Evolutionary conservation across 148 eudicot genomes (phyloP).

Genomic region (Talinum fruticosum): DNA sequence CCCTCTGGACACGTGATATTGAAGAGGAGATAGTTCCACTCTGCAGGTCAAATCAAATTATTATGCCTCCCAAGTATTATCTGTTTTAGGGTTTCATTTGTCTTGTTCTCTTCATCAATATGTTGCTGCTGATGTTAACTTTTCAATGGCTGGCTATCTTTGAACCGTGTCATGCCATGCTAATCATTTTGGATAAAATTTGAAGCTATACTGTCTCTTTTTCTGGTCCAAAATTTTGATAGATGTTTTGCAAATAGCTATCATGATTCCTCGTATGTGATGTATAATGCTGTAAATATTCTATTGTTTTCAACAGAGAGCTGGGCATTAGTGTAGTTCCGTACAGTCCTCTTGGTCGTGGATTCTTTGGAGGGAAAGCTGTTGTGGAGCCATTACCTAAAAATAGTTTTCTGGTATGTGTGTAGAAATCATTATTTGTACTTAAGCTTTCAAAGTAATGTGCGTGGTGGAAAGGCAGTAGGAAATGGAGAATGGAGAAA

Average conservation of each 20-base stretch:
- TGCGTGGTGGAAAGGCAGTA: neutral
- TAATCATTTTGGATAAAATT: too few species aligned
- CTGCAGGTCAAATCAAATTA: slow-evolving; percentile 50
- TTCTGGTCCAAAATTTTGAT: too few species aligned
- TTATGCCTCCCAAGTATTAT: neutral
- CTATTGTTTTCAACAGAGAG: slow-evolving; percentile 41
- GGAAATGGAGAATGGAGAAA: neutral
- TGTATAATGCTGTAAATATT: neutral
- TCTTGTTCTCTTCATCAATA: neutral
- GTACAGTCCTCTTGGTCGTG: slow-evolving; percentile 73
- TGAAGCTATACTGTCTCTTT: too few species aligned
- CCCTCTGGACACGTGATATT: slow-evolving; percentile 68
- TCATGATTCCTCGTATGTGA: neutral
- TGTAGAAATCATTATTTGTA: slow-evolving; percentile 5
- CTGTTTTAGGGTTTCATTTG: neutral
- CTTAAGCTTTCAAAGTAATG: neutral
- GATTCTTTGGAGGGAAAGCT: slow-evolving; percentile 76
- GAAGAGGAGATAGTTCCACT: slow-evolving; percentile 66
- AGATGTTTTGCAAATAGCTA: too few species aligned
- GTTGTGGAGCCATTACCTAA: slow-evolving; percentile 51
- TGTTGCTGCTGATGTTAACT: too few species aligned
- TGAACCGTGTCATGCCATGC: too few species aligned
- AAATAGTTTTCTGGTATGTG: slow-evolving; percentile 52
- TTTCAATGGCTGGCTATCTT: too few species aligned
- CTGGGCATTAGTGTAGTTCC: slow-evolving; percentile 84